Percentiles rank a stretch among this genome's conserved stretches.
These are phyloP conservation scores for Vigna unguiculata DNA, from an alignment of 306 rosid species.

Conservation along the genomic window DNA sequence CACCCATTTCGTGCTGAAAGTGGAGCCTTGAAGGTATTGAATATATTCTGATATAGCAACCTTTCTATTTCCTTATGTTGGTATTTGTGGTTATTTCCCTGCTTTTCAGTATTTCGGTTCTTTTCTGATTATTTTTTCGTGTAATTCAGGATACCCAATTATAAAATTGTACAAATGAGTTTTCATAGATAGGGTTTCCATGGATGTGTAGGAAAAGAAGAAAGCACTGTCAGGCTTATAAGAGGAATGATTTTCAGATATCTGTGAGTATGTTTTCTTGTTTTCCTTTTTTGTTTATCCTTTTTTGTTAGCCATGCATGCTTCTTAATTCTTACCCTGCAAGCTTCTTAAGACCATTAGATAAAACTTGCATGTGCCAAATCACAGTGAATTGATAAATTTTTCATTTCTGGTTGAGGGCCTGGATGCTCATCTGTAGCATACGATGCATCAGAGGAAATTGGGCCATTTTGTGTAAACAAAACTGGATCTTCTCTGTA, in stretches of 20 bases:
- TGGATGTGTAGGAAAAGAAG: conserved; percentile 72
- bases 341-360: too few relatives aligned
- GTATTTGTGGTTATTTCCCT: neutral
- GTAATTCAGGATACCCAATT: conserved; percentile 55
- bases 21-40: conserved; percentile 62
- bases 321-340: too few relatives aligned
- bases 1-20: too few relatives aligned
- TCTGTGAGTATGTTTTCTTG: conserved; percentile 56
- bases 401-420: conserved; percentile 54
- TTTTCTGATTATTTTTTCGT: neutral
- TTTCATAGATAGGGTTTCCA: conserved; percentile 74
- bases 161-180: conserved; percentile 49
- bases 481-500: conserved; percentile 69
- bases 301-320: neutral
- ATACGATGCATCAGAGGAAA: conserved; percentile 94
- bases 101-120: neutral
- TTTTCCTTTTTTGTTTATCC: neutral
- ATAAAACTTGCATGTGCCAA: too few relatives aligned
- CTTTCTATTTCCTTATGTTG: neutral
- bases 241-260: conserved; percentile 69
- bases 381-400: neutral
- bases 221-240: conserved; percentile 74
- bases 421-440: conserved; percentile 93
- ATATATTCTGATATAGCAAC: neutral
- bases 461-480: conserved; percentile 82